Evolutionary conservation across 2,329 filamentous ascomycete genomes (phyloP).

Genomic region (Lachnellula occidentalis): DNA sequence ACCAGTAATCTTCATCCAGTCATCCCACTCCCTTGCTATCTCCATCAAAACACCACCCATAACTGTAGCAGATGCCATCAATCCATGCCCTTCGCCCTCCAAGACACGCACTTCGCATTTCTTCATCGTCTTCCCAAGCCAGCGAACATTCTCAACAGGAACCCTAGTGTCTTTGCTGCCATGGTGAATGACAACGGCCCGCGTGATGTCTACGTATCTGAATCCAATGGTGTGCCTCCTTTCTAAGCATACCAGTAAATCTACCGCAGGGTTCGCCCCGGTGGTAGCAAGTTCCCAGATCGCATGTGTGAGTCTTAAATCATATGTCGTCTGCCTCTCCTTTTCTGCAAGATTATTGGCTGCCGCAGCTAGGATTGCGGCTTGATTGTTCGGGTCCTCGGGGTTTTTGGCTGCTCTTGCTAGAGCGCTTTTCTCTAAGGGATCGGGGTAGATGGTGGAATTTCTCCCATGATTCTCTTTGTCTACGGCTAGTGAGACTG

Average conservation of each 20-base stretch:
- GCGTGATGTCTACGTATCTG: slow-evolving; percentile 91
- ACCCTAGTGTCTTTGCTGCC: slow-evolving; percentile 86
- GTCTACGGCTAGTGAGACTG: slow-evolving; percentile 32
- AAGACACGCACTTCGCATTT: slow-evolving; percentile 87
- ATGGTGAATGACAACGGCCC: slow-evolving; percentile 89
- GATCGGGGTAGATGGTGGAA: slow-evolving; percentile 26
- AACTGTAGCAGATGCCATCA: slow-evolving; percentile 90
- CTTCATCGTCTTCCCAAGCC: slow-evolving; percentile 91
- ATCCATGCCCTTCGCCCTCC: slow-evolving; percentile 85
- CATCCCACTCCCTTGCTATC: slow-evolving; percentile 90
- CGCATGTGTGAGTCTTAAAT: slow-evolving; percentile 78
- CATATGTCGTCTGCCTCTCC: slow-evolving; percentile 71
- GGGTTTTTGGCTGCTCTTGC: slow-evolving; percentile 25
- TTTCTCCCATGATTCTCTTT: slow-evolving; percentile 30
- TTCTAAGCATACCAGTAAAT: slow-evolving; percentile 88
- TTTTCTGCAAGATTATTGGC: slow-evolving; percentile 60
- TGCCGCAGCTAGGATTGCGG: slow-evolving; percentile 41
- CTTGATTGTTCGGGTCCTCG: slow-evolving; percentile 28
- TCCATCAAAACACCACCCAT: slow-evolving; percentile 95
- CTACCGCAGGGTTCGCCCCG: slow-evolving; percentile 88
- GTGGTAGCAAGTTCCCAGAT: slow-evolving; percentile 93
- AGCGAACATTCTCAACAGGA: slow-evolving; percentile 89
- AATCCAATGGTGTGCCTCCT: slow-evolving; percentile 89
- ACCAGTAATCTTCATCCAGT: slow-evolving; percentile 65
- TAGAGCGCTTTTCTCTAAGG: slow-evolving; percentile 22